phyloP scores from a whole-genome alignment of 2,329 filamentous ascomycete genomes.

The Septoria linicola region DNA sequence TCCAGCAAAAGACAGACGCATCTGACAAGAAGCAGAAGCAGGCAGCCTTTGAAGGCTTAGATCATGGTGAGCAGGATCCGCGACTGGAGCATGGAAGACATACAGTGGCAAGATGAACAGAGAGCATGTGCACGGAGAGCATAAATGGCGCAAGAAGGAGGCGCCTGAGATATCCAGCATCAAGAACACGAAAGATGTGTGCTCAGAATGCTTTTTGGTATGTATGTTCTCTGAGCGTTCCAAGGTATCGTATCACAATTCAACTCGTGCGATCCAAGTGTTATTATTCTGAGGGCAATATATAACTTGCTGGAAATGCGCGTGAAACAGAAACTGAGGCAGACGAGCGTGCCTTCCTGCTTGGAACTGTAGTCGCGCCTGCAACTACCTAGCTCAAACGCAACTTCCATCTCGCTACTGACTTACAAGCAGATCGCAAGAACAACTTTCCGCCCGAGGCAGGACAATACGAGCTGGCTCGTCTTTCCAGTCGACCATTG shows the following conservation, averaged over 20 bases:
- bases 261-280: slow-evolving; percentile 8
- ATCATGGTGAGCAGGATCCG: too few species aligned
- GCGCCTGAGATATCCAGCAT: slow-evolving; percentile 10
- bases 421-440: slow-evolving; percentile 2
- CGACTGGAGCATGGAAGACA: not conserved
- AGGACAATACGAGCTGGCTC: slow-evolving; percentile 7
- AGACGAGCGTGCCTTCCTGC: not conserved
- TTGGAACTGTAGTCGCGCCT: not conserved
- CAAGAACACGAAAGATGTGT: not conserved
- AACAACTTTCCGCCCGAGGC: slow-evolving; percentile 5
- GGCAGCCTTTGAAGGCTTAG: too few species aligned
- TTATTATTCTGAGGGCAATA: too few species aligned
- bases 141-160: slow-evolving; percentile 6
- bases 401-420: not conserved
- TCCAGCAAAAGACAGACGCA: not conserved
- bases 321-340: not conserved
- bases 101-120: slow-evolving; percentile 4
- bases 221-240: slow-evolving; percentile 1
- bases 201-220: not conserved
- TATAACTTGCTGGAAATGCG: not conserved
- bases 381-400: not conserved
- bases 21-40: too few species aligned
- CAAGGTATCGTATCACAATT: slow-evolving; percentile 8
- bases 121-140: slow-evolving; percentile 2
- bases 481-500: slow-evolving; percentile 5